phyloP scores from a whole-genome alignment of 768 basidiomycete genomes.

The Chalciporus piperatus region DNA sequence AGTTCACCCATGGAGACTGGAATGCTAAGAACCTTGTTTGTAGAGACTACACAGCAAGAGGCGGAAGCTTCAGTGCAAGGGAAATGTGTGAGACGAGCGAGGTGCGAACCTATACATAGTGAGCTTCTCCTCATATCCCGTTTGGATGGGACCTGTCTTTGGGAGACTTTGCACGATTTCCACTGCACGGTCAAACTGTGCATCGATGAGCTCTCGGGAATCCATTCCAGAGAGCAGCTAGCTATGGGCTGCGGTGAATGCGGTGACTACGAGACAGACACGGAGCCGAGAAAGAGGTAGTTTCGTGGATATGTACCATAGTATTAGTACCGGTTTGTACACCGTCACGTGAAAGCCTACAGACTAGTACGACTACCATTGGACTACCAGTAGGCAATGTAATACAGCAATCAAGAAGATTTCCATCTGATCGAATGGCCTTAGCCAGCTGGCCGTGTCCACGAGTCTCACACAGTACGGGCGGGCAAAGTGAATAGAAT shows the following conservation, averaged over 20 bases:
- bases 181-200: slow-evolving; percentile 91
- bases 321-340: no score
- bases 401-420: background rate
- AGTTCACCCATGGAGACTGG: background rate
- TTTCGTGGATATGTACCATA: no score
- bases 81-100: background rate
- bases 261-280: background rate
- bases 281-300: background rate
- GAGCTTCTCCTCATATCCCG: slow-evolving; percentile 92
- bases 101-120: slow-evolving; percentile 79
- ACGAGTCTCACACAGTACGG: no score
- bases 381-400: no score
- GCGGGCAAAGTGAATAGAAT: no score
- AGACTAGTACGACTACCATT: no score
- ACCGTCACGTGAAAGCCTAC: background rate
- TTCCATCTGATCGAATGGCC: no score
- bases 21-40: slow-evolving; percentile 71
- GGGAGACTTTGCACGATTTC: slow-evolving; percentile 91
- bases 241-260: background rate
- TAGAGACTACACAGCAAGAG: slow-evolving; percentile 59
- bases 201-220: slow-evolving; percentile 65
- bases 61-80: slow-evolving; percentile 8
- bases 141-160: slow-evolving; percentile 93
- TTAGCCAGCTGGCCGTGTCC: no score
- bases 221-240: slow-evolving; percentile 41